A percentile compares a stretch with the other conserved stretches of the same genome.
Evolutionary conservation across 768 basidiomycete genomes (phyloP).

Genomic region (Lactarius tabidus): DNA sequence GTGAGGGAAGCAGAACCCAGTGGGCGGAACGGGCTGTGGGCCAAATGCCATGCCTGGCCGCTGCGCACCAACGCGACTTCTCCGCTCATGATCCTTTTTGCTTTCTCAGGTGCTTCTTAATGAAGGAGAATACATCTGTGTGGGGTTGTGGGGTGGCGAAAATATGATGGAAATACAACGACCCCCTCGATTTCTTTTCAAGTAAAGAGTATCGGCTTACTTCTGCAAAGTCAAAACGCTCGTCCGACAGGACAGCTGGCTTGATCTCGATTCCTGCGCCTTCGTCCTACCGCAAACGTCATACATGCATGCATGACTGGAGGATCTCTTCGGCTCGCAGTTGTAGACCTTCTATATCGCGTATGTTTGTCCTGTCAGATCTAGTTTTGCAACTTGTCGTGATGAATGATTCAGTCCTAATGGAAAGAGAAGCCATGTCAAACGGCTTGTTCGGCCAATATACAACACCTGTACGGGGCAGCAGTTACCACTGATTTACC

Average conservation of each 20-base stretch:
- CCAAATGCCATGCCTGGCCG: neutral
- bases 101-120: too few species aligned
- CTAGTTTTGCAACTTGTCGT: neutral
- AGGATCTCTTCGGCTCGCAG: neutral
- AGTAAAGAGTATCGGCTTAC: too few species aligned
- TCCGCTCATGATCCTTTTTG: neutral
- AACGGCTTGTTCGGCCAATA: neutral
- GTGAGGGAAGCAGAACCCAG: too few species aligned
- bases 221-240: neutral
- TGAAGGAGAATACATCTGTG: neutral
- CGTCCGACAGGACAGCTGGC: neutral
- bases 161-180: neutral
- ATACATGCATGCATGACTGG: too few species aligned
- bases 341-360: neutral
- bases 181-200: neutral
- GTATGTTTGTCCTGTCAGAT: neutral
- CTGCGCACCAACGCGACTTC: too few species aligned
- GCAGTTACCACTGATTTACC: neutral
- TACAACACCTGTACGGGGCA: neutral
- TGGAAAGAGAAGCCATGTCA: neutral
- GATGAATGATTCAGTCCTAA: neutral
- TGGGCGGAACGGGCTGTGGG: too few species aligned
- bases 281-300: neutral
- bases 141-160: neutral
- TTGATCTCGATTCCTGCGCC: neutral